Percentiles rank a stretch among this genome's conserved stretches.
phyloP scores from a whole-genome alignment of 345 rosid genomes.

The Carallia brachiata region DNA sequence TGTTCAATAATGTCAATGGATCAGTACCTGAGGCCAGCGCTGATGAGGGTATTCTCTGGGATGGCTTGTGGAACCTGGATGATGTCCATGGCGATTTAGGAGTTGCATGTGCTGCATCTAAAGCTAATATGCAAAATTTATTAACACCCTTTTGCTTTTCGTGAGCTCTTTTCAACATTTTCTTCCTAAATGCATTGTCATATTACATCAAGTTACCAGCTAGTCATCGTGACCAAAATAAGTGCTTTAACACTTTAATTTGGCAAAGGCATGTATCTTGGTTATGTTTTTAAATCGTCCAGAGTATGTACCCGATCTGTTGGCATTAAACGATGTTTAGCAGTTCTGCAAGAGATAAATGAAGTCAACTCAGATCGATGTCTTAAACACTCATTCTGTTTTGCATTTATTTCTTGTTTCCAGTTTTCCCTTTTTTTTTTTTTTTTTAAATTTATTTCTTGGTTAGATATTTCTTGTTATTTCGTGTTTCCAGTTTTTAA shows the following conservation, averaged over 20 bases:
- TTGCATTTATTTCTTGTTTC: too few relatives aligned
- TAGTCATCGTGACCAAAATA: constrained; percentile 17
- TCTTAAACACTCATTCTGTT: too few relatives aligned
- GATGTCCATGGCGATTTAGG: constrained; percentile 51
- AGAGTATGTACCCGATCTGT: not conserved
- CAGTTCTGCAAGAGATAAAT: not conserved
- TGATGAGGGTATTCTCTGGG: constrained; percentile 61
- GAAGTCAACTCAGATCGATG: too few relatives aligned
- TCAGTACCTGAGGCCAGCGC: constrained; percentile 26
- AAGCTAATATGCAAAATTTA: constrained; percentile 40
- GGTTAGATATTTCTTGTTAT: too few relatives aligned
- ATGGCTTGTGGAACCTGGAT: constrained; percentile 69
- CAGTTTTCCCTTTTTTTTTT: too few relatives aligned
- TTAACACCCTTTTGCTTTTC: constrained; percentile 40
- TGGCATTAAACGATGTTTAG: constrained; percentile 10
- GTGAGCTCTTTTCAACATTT: not conserved
- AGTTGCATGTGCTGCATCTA: constrained; percentile 36
- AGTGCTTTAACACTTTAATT: constrained; percentile 23
- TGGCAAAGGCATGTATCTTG: constrained; percentile 15
- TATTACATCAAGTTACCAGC: not conserved
- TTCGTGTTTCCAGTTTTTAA: too few relatives aligned
- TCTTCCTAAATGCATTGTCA: not conserved
- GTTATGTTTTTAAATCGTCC: constrained; percentile 3
- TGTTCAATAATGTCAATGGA: constrained; percentile 26
- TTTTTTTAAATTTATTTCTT: too few relatives aligned